Base-by-base conservation (phyloP, 2,329 filamentous ascomycete species). In the Escovopsis sp. region DNA sequence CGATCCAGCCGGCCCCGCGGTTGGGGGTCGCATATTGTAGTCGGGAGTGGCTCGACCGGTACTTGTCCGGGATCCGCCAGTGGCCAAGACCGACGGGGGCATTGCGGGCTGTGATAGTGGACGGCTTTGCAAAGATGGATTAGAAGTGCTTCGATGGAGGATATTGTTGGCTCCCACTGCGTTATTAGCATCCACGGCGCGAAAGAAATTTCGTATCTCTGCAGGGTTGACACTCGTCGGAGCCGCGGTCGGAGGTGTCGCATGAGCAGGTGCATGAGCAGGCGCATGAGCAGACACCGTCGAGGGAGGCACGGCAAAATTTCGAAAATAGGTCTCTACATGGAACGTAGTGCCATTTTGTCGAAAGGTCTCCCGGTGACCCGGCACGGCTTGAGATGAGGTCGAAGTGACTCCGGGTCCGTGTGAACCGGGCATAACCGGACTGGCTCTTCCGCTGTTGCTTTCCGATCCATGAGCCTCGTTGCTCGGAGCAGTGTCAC, bases 71-170 rank as follows among this genome's bases (percentile, higher is more conserved):
- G 66, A 66, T 26, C 54, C 50, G 12, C 53, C 51, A 2, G 55
- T 49, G 32, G 57, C 56, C 41, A 61, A 54, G 12, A 61, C 53
- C 3, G 68, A 63, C 6, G 63, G 63, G 2, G 67, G 67, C 26
- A 67, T 62, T 12, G 66, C 67, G 12, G 66, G 63, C 33, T 61
- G 61, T 6, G 49, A 50, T 40, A 59, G 39, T 5, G 54, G 46
- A 2, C 60, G 57, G n/a, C 45, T 53, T 39, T 60, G 56, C 40
- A 69, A 51, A 5, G 69, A 70, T 4, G 65, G 61, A 36, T 59
- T 65, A 4, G 70, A 70, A 33, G 66, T 61, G 49, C 66, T 73
- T 43, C 70, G 62, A 36, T 71, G 68, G 66, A 73, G 69, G 33
- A 69, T 66, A 48, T 62, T 66, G 6, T 66, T 60, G 59, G 70